Percentiles rank a stretch among this genome's conserved stretches.
Evolutionary conservation across 2,329 filamentous ascomycete species (phyloP).

Genomic region (Hawksworthiomyces lignivorus): DNA sequence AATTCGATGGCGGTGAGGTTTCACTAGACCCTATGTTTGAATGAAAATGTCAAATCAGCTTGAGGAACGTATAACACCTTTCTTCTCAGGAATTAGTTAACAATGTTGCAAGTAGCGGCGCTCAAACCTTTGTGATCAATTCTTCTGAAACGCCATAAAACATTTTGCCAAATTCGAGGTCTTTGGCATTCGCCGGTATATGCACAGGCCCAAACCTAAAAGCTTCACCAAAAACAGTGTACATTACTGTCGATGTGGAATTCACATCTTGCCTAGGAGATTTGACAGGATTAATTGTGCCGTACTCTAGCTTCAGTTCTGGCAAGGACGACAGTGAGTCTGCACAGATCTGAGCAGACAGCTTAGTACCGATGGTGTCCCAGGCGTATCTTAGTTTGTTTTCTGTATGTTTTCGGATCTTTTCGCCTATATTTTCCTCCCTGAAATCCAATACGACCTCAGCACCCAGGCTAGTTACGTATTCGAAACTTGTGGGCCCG

Average conservation of each 20-base stretch:
- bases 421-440: slow-evolving; percentile 23
- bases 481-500: slow-evolving; percentile 33
- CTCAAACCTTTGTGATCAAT: slow-evolving; percentile 25
- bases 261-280: slow-evolving; percentile 22
- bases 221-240: slow-evolving; percentile 9
- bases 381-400: slow-evolving; percentile 30
- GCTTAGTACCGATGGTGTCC: slow-evolving; percentile 33
- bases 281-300: background rate
- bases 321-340: slow-evolving; percentile 1
- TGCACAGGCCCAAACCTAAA: background rate
- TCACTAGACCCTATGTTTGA: too few species aligned
- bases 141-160: slow-evolving; percentile 15
- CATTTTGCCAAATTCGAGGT: slow-evolving; percentile 5
- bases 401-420: slow-evolving; percentile 29
- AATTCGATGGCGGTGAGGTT: slow-evolving; percentile 16
- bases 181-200: slow-evolving; percentile 4
- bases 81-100: too few species aligned
- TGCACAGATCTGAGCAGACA: slow-evolving; percentile 28
- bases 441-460: slow-evolving; percentile 37
- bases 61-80: too few species aligned
- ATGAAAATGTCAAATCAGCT: too few species aligned
- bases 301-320: background rate
- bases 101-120: too few species aligned
- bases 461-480: slow-evolving; percentile 35
- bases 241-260: slow-evolving; percentile 5